Conservation (phyloP, 2,329 filamentous ascomycete genomes). For the Aspergillus intermedius region DNA sequence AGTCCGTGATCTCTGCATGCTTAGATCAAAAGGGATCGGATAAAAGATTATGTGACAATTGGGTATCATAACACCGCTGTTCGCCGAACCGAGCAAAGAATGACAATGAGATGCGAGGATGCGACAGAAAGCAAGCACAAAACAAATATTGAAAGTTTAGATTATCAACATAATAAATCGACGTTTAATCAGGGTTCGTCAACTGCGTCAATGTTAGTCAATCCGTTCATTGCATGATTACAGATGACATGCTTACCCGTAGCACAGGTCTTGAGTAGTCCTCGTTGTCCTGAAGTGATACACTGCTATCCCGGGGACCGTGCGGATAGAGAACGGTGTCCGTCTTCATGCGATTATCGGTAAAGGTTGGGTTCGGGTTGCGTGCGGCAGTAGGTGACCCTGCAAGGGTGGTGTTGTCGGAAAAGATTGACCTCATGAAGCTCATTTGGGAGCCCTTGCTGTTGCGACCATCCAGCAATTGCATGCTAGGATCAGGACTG, state of each 20-base stretch:
- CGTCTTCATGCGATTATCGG: constrained; percentile 41
- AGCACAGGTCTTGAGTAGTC: constrained; percentile 43
- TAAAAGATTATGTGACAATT: constrained; percentile 25
- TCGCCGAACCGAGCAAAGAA: constrained; percentile 20
- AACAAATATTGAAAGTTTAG: constrained; percentile 18
- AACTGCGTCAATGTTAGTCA: constrained; percentile 20
- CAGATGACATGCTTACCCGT: constrained; percentile 26
- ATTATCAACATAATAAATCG: constrained; percentile 4
- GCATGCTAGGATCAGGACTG: constrained; percentile 24
- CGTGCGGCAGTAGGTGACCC: constrained; percentile 13
- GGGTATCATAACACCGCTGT: constrained; percentile 36
- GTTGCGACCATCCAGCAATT: constrained; percentile 23
- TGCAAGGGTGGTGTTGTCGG: constrained; percentile 20
- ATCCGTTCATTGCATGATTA: neutral
- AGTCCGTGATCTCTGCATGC: neutral
- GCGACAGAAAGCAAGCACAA: constrained; percentile 1
- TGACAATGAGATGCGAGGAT: neutral
- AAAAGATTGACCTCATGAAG: constrained; percentile 27
- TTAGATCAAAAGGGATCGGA: constrained; percentile 12
- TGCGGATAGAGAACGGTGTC: constrained; percentile 35
- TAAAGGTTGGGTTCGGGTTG: constrained; percentile 29
- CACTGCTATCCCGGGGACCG: constrained; percentile 36
- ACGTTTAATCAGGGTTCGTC: constrained; percentile 29
- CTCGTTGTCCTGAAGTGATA: constrained; percentile 43
- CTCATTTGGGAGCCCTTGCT: constrained; percentile 32